These are phyloP conservation scores for Acer negundo DNA, from an alignment of 345 rosid species.

Conservation along the genomic window DNA sequence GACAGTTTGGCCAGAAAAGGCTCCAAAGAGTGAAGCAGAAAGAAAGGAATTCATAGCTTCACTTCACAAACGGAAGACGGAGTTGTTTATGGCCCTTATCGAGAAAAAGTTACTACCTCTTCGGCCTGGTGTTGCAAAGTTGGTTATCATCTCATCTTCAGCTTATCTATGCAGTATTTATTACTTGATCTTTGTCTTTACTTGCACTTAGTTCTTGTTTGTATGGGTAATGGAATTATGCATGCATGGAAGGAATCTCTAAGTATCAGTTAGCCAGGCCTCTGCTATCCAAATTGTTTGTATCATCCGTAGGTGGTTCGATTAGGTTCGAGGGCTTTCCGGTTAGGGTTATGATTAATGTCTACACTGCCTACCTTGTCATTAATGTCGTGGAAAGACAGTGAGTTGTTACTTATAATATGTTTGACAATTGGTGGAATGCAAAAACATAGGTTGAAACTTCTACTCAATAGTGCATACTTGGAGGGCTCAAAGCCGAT, in stretches of 20 bases:
- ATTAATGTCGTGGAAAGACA: too few relatives aligned
- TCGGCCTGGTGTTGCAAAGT: conserved; percentile 95
- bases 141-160: conserved; percentile 25
- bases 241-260: background rate
- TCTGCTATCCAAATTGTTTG: background rate
- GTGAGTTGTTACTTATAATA: too few relatives aligned
- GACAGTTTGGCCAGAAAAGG: too few relatives aligned
- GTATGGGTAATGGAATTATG: background rate
- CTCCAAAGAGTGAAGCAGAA: too few relatives aligned
- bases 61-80: conserved; percentile 31
- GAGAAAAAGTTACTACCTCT: conserved; percentile 21
- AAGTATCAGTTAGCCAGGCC: background rate
- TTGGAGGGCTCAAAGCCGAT: background rate
- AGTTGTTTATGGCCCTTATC: too few relatives aligned
- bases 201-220: background rate
- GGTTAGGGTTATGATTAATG: too few relatives aligned
- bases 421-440: too few relatives aligned
- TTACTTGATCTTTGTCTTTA: conserved; percentile 1
- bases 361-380: too few relatives aligned
- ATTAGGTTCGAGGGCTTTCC: background rate
- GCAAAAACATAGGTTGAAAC: background rate
- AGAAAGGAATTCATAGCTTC: too few relatives aligned
- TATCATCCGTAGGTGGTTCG: background rate
- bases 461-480: too few relatives aligned
- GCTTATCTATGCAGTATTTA: conserved; percentile 4